Evolutionary conservation across 495 filamentous ascomycete species (phyloP), one percentile per base, ranked within the genome.

Genomic region (Tuber umbilicatum): DNA sequence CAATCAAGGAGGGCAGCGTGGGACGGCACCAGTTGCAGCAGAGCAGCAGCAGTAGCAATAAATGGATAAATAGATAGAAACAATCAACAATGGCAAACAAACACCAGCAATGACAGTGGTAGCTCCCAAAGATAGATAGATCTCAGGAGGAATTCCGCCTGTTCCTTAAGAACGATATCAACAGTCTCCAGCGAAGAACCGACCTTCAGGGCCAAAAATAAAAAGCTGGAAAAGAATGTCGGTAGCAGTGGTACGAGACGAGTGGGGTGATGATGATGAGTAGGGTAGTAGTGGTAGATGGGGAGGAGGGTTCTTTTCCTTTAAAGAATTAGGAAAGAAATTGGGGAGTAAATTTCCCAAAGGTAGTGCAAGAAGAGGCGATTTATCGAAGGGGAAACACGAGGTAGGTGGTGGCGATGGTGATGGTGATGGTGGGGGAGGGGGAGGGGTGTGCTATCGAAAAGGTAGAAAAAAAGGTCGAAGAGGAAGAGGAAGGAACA

Each of bases 1-100:
- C 27, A 35, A 7, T 14, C 12, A 35, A 35, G 27, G 10, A 64
- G 55, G 27, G 55, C 14, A 27, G 50, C n/a, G 50, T 60, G 27
- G 50, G 50, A 31, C 19, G 55, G 35, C 31, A 14, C 55, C 27
- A 64, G 55, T 17, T 16, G 55, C 19, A 35, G 47, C 47, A 27
- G 47, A 27, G 23, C 9, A 27, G 47, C 6, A 23, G 43, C 0
- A 47, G 14, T 43, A 43, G 42, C 42, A 55, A 27, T 17, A 27
- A 6, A 50, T 31, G 9, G 50, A 31, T 60, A 35, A 12, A 64
- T 35, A 17, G 31, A 64, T 35, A 35, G 55, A 35, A 64, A 35
- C 55, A 64, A 64, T 64, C 55, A 64, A 64, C n/a, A 27, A 31
- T 64, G 35, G 35, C 55, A 64, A 19, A 64, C 55, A 64, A 64